Evolutionary conservation across 208 protist genomes (phyloP).

Genomic region (Leishmania amazonensis): DNA sequence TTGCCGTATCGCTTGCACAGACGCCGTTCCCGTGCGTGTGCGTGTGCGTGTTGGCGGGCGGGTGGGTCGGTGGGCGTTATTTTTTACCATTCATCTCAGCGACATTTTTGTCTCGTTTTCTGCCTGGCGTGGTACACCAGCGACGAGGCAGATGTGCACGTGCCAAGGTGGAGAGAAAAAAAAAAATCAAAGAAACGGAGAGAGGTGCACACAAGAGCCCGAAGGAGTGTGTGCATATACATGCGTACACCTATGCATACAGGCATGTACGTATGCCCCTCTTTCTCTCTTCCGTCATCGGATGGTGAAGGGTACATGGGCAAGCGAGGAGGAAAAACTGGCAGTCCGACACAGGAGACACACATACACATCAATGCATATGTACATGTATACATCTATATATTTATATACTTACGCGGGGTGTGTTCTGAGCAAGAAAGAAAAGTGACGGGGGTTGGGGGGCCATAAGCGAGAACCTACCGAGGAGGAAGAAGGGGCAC

Average conservation of each 20-base stretch:
- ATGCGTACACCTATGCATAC: not conserved
- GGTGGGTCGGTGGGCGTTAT: not conserved
- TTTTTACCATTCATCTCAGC: not conserved
- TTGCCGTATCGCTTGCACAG: not conserved
- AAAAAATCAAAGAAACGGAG: not conserved
- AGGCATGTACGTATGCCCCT: not conserved
- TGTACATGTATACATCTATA: not conserved
- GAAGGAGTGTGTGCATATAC: not conserved
- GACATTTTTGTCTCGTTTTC: not conserved
- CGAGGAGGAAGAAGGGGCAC: not conserved
- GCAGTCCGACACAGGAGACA: not conserved
- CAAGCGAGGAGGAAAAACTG: not conserved
- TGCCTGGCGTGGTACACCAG: not conserved
- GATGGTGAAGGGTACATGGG: not conserved
- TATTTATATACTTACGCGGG: not conserved
- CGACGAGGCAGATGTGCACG: not conserved
- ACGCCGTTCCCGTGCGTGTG: constrained; percentile 1
- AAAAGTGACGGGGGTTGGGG: not conserved
- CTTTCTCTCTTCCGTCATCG: not conserved
- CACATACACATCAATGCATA: not conserved
- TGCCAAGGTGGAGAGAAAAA: too few relatives aligned
- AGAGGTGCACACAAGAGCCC: not conserved
- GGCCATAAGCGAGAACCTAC: not conserved
- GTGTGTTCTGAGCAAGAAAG: not conserved
- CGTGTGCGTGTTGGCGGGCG: not conserved